Percentiles rank a stretch among this genome's conserved stretches.
These are phyloP conservation scores for Mucor velutinosus DNA, from an alignment of 371 early-diverging fungal genomes.

Conservation along the genomic window DNA sequence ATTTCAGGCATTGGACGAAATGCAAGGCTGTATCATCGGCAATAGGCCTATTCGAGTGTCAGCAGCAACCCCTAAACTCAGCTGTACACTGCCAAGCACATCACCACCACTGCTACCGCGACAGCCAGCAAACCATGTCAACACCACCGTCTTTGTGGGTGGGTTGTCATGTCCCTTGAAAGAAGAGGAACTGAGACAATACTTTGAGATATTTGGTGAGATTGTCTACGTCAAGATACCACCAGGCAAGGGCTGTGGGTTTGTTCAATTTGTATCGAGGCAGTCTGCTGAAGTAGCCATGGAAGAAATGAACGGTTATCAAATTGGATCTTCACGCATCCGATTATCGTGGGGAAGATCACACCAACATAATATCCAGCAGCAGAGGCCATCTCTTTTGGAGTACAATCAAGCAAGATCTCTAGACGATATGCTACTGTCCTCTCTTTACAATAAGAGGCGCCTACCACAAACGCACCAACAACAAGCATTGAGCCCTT, in stretches of 20 bases:
- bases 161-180: slow-evolving; percentile 74
- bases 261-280: slow-evolving; percentile 83
- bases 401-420: not conserved
- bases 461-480: not conserved
- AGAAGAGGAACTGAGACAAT: slow-evolving; percentile 79
- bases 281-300: slow-evolving; percentile 87
- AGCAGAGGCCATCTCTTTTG: not conserved
- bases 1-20: slow-evolving; percentile 69
- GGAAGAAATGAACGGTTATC: slow-evolving; percentile 80
- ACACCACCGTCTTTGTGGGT: slow-evolving; percentile 94
- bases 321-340: slow-evolving; percentile 79
- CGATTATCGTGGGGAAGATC: slow-evolving; percentile 91
- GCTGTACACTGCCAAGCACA: slow-evolving; percentile 19
- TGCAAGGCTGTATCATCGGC: slow-evolving; percentile 69
- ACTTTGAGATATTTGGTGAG: slow-evolving; percentile 84
- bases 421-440: not conserved
- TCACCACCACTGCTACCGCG: not conserved
- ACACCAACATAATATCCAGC: slow-evolving; percentile 40
- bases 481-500: not conserved
- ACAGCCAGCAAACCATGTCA: slow-evolving; percentile 35
- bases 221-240: slow-evolving; percentile 91
- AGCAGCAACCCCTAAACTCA: slow-evolving; percentile 73
- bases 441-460: not conserved
- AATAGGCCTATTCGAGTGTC: slow-evolving; percentile 84
- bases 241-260: slow-evolving; percentile 90